Evolutionary conservation across 139 green algal genomes (phyloP).

Genomic region (Deuterostichococcus epilithicus): DNA sequence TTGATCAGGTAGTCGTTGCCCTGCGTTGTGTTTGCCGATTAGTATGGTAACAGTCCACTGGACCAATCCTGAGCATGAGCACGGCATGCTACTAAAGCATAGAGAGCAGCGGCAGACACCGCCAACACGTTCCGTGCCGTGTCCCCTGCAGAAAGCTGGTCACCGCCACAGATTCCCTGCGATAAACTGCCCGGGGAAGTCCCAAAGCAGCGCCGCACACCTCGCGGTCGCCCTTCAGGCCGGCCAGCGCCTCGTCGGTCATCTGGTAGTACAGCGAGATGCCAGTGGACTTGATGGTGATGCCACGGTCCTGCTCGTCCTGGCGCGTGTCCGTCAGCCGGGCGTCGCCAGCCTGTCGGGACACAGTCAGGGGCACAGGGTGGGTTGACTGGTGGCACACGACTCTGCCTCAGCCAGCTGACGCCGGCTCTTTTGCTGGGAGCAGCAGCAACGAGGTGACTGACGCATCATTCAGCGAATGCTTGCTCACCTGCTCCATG

Average conservation of each 20-base stretch:
- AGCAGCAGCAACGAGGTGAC: background rate
- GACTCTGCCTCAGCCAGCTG: too few relatives aligned
- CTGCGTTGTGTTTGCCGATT: background rate
- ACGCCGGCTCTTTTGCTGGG: background rate
- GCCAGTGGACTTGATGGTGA: constrained; percentile 99
- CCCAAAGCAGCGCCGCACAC: background rate
- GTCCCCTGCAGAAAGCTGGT: too few relatives aligned
- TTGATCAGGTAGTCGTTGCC: constrained; percentile 97
- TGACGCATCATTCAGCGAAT: background rate
- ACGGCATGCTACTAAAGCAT: background rate
- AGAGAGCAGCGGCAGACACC: constrained; percentile 13
- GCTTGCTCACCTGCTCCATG: constrained; percentile 70
- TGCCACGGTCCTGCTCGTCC: constrained; percentile 98
- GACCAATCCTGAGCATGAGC: background rate
- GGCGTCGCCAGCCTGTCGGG: constrained; percentile 75
- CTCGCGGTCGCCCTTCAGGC: constrained; percentile 64
- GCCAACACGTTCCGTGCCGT: too few relatives aligned
- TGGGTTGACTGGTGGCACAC: background rate
- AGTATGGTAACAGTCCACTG: background rate
- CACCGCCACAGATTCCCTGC: too few relatives aligned
- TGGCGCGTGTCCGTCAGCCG: constrained; percentile 93
- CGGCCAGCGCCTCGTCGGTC: constrained; percentile 71
- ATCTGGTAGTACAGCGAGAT: constrained; percentile 99
- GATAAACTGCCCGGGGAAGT: background rate
- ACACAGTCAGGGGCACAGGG: background rate